Evolutionary conservation across 805 yeast genomes (phyloP), one percentile per base, ranked within the genome.

Genomic region (Ogataea thermomethanolica): DNA sequence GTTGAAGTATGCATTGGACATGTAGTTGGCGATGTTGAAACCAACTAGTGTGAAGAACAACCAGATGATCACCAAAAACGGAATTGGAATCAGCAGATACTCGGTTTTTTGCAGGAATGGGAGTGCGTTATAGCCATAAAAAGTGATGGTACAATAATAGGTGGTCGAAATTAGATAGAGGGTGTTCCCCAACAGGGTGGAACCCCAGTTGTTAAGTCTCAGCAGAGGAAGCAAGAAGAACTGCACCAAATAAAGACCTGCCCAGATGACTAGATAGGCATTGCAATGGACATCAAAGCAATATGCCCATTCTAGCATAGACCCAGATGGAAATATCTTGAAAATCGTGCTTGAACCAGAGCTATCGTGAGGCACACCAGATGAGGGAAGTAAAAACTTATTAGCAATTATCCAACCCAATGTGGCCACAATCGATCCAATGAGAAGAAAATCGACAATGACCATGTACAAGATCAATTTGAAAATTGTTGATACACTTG

Each of bases 241-340:
- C 62, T 88, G 95, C 23, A 85, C 44, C 46, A 87, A 71, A 59
- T 88, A 85, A 26, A 88, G 67, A 36, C 76, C 62, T 38, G 86
- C 71, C 95, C 95, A 87, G 31, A 88, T 79, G 11, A 82, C 69
- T 47, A 88, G 65, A 58, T 84, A 88, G n/a, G 95, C 76, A 61
- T 90, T 90, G 67, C 96, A 87, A 64, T 90, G 97, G 21, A 89
- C 81, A 55, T 89, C 97, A 58, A 90, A 90, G 65, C 96, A 88
- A 59, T 87, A 89, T 1, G 91, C 89, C 96, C 96, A 90, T 58
- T 90, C 96, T 39, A 87, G 65, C 29, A 70, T 65, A n/a, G 64
- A 56, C 25, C 56, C 51, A 7, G 43, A 50, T 56, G 70, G 58
- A 54, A 69, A 31, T 2, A 56, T 61, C 22, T 61, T 60, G 28